Percentiles rank a stretch among this genome's conserved stretches.
These are phyloP conservation scores for Tricholomella constricta DNA, from an alignment of 768 basidiomycete species.

Conservation along the genomic window DNA sequence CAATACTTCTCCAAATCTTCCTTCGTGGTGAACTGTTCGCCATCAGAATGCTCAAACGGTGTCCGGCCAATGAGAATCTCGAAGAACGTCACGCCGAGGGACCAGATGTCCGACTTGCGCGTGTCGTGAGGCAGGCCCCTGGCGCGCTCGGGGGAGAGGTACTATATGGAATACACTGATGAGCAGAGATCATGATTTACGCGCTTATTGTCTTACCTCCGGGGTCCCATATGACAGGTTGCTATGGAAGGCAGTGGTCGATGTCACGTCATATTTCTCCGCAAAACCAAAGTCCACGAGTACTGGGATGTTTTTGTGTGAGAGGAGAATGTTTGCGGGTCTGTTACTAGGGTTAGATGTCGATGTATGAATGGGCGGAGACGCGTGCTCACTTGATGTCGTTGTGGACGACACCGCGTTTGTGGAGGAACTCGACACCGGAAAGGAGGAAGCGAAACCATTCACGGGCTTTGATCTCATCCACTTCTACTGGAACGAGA, in stretches of 20 bases:
- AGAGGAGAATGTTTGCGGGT: constrained; percentile 92
- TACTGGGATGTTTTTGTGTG: constrained; percentile 74
- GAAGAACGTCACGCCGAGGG: constrained; percentile 89
- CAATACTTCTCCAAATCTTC: constrained; percentile 88
- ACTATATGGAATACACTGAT: constrained; percentile 46
- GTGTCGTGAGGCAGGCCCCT: constrained; percentile 90
- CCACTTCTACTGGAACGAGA: constrained; percentile 86
- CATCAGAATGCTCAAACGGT: constrained; percentile 83
- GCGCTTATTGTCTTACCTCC: constrained; percentile 51
- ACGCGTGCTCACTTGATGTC: constrained; percentile 78
- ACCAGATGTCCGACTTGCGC: constrained; percentile 86
- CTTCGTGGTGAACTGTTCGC: constrained; percentile 75
- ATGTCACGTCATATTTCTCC: constrained; percentile 72
- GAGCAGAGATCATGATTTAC: no score
- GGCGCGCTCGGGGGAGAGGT: constrained; percentile 91
- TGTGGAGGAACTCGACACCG: constrained; percentile 82
- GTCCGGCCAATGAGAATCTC: constrained; percentile 93
- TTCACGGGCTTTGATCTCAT: constrained; percentile 70
- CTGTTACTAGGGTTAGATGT: constrained; percentile 36
- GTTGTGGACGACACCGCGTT: constrained; percentile 85
- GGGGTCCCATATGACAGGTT: constrained; percentile 90
- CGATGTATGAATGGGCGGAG: constrained; percentile 4
- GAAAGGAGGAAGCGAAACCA: constrained; percentile 87
- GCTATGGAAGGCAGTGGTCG: constrained; percentile 72
- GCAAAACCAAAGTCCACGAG: constrained; percentile 98